Evolutionary conservation across 306 rosid species (phyloP).

Genomic region (Prunus dulcis): DNA sequence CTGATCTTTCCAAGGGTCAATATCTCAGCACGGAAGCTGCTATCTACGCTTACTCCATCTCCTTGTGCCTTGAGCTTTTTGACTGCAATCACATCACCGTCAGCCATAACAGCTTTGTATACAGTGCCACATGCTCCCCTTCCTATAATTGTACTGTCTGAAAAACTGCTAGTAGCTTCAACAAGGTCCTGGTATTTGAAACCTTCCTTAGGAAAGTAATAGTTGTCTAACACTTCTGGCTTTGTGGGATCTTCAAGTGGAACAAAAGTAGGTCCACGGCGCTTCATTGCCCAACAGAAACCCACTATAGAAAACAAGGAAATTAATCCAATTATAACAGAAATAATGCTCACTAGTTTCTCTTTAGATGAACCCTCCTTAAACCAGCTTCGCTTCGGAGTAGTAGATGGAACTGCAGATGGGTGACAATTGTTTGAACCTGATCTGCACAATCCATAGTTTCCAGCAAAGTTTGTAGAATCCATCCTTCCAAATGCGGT

Average conservation of each 20-base stretch:
- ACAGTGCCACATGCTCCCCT: slow-evolving; percentile 93
- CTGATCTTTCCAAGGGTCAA: slow-evolving; percentile 85
- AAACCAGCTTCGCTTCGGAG: slow-evolving; percentile 42
- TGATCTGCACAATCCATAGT: slow-evolving; percentile 62
- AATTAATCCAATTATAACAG: slow-evolving; percentile 46
- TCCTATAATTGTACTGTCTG: slow-evolving; percentile 58
- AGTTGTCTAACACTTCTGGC: slow-evolving; percentile 48
- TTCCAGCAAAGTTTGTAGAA: slow-evolving; percentile 64
- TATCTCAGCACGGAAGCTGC: slow-evolving; percentile 82
- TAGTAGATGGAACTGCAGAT: slow-evolving; percentile 29
- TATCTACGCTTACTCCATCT: slow-evolving; percentile 64
- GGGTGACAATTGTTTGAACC: slow-evolving; percentile 48
- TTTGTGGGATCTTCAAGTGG: slow-evolving; percentile 44
- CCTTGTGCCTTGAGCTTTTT: slow-evolving; percentile 72
- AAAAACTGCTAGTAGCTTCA: slow-evolving; percentile 72
- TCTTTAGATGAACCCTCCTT: slow-evolving; percentile 45
- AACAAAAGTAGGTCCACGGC: slow-evolving; percentile 36
- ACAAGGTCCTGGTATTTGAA: slow-evolving; percentile 77
- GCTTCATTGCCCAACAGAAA: slow-evolving; percentile 49
- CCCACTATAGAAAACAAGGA: slow-evolving; percentile 53
- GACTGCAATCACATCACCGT: slow-evolving; percentile 69
- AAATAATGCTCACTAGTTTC: slow-evolving; percentile 54
- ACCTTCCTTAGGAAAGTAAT: slow-evolving; percentile 81
- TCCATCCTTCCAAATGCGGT: slow-evolving; percentile 69
- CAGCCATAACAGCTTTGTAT: slow-evolving; percentile 69